Conservation (phyloP, 2,329 filamentous ascomycete genomes). For the Venturia nashicola region DNA sequence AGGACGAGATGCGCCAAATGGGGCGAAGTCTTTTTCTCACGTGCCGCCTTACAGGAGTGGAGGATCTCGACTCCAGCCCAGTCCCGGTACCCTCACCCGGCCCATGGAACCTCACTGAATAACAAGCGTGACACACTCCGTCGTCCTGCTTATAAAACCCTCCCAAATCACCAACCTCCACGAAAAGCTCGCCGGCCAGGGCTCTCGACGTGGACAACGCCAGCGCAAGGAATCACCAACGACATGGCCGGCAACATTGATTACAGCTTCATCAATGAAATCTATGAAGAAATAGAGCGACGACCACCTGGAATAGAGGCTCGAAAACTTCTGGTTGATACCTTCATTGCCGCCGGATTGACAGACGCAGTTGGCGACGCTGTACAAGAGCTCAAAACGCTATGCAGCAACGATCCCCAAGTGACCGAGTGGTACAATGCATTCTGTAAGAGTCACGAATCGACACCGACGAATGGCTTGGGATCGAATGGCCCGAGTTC, state of each 20-base stretch:
- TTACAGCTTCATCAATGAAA: conserved; percentile 20
- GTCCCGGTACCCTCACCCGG: too few species aligned
- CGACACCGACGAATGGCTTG: conserved; percentile 8
- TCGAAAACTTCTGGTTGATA: conserved; percentile 7
- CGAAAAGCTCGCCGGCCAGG: neutral
- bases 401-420: conserved; percentile 8
- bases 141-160: neutral
- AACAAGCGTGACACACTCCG: neutral
- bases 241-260: conserved; percentile 17
- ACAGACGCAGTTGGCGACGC: neutral
- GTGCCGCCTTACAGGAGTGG: neutral
- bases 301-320: conserved; percentile 8
- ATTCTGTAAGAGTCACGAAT: conserved; percentile 12
- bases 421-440: conserved; percentile 11
- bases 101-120: neutral
- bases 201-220: neutral
- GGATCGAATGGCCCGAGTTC: neutral
- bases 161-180: neutral
- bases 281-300: conserved; percentile 17
- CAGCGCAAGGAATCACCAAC: neutral
- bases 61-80: neutral
- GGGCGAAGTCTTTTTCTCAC: neutral
- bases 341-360: conserved; percentile 4
- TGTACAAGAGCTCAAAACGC: neutral
- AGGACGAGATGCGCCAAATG: neutral